Percentiles rank a stretch among this genome's conserved stretches.
These are phyloP conservation scores for Pichia sp. DNA, from an alignment of 1,139 yeast species.

Conservation along the genomic window DNA sequence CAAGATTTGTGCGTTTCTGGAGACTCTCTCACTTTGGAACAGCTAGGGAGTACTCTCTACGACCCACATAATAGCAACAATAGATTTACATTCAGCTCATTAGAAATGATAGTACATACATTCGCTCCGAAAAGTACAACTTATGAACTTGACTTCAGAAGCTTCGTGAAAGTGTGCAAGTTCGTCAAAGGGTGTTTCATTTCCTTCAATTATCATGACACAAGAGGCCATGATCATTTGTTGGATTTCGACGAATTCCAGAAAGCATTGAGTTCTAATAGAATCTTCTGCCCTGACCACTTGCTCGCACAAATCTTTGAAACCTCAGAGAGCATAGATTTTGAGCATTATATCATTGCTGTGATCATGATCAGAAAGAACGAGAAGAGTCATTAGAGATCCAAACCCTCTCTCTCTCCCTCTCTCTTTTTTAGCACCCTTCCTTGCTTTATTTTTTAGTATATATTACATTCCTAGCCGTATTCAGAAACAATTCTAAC, in stretches of 20 bases:
- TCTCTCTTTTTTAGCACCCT: background rate
- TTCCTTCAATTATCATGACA: conserved; percentile 24
- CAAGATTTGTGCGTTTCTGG: conserved; percentile 13
- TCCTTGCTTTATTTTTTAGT: background rate
- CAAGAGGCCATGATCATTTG: conserved; percentile 15
- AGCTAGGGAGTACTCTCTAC: conserved; percentile 12
- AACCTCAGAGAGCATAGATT: conserved; percentile 16
- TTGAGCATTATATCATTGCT: conserved; percentile 24
- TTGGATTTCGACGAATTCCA: conserved; percentile 23
- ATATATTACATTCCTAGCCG: background rate
- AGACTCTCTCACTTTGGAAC: conserved; percentile 2
- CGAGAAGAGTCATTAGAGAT: conserved; percentile 11
- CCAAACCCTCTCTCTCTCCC: background rate
- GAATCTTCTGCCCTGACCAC: conserved; percentile 18
- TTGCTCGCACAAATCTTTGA: conserved; percentile 18
- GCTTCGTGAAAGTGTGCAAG: conserved; percentile 21
- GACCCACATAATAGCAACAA: conserved; percentile 11
- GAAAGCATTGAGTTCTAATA: conserved; percentile 19
- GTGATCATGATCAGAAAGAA: conserved; percentile 21
- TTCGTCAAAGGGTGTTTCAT: conserved; percentile 26
- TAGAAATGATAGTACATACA: conserved; percentile 12
- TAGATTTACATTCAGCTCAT: conserved; percentile 9
- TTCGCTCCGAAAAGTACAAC: conserved; percentile 12
- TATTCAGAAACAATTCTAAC: background rate
- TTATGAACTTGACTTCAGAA: conserved; percentile 19